A percentile compares a stretch with the other conserved stretches of the same genome.
These are phyloP conservation scores for Lasiodiplodia sp. DNA, from an alignment of 2,329 filamentous ascomycete genomes.

Conservation along the genomic window DNA sequence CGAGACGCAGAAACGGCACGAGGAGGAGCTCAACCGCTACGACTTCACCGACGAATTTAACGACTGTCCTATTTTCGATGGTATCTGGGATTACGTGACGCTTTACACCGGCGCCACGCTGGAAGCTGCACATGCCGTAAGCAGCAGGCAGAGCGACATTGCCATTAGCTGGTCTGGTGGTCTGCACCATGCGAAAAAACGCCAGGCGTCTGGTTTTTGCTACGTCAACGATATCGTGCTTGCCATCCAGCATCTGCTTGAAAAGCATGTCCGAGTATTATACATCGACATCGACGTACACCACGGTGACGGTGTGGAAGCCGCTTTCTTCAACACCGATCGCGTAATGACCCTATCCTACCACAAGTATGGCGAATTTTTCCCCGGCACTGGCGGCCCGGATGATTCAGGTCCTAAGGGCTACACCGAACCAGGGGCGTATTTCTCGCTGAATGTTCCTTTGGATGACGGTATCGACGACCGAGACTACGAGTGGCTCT, in stretches of 20 bases:
- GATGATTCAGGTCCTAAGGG: conserved; percentile 84
- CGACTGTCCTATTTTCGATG: conserved; percentile 96
- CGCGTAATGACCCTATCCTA: conserved; percentile 93
- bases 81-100: conserved; percentile 92
- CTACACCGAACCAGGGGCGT: conserved; percentile 84
- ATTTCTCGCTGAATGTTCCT: conserved; percentile 90
- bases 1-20: conserved; percentile 41
- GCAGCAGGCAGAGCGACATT: conserved; percentile 87
- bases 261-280: conserved; percentile 81
- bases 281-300: conserved; percentile 97
- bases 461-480: conserved; percentile 91
- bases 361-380: conserved; percentile 97
- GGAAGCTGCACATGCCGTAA: conserved; percentile 88
- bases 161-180: conserved; percentile 98
- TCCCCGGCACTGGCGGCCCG: conserved; percentile 87
- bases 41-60: conserved; percentile 76
- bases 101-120: conserved; percentile 91
- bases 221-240: conserved; percentile 99
- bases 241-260: conserved; percentile 85
- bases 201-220: conserved; percentile 94
- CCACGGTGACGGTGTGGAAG: conserved; percentile 89
- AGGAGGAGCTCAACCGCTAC: conserved; percentile 65
- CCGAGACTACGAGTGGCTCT: conserved; percentile 85
- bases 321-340: conserved; percentile 89
- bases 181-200: conserved; percentile 93